These are phyloP conservation scores for Myriosclerotinia scirpicola DNA, from an alignment of 2,329 filamentous ascomycete species.

Conservation along the genomic window DNA sequence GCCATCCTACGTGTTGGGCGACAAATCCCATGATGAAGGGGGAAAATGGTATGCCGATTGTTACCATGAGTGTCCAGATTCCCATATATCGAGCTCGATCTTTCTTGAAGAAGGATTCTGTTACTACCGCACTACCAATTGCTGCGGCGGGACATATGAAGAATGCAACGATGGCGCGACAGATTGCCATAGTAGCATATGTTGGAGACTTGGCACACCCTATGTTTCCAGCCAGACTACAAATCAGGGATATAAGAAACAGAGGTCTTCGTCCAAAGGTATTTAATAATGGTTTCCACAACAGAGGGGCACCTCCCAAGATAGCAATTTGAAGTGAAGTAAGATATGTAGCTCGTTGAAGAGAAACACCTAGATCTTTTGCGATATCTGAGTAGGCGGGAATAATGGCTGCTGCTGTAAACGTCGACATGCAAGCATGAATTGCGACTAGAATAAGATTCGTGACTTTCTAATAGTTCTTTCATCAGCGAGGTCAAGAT, in stretches of 20 bases:
- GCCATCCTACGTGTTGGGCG: conserved; percentile 31
- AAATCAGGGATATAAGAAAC: conserved; percentile 48
- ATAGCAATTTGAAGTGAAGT: conserved; percentile 53
- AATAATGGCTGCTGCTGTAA: conserved; percentile 51
- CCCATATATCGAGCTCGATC: conserved; percentile 54
- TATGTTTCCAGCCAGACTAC: conserved; percentile 50
- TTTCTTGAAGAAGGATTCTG: conserved; percentile 56
- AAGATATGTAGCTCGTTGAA: conserved; percentile 50
- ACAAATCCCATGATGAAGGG: conserved; percentile 44
- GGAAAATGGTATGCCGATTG: conserved; percentile 29
- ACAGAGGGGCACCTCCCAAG: conserved; percentile 51
- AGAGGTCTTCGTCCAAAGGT: conserved; percentile 52
- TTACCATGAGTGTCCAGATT: conserved; percentile 48
- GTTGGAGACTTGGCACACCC: conserved; percentile 50
- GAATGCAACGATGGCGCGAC: conserved; percentile 51
- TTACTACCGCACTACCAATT: conserved; percentile 54
- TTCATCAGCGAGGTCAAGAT: not conserved
- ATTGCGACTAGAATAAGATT: conserved; percentile 53
- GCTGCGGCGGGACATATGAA: conserved; percentile 54
- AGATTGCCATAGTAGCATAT: conserved; percentile 50
- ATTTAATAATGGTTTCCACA: conserved; percentile 54
- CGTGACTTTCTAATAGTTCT: conserved; percentile 44
- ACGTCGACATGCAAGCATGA: conserved; percentile 54
- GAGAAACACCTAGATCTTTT: conserved; percentile 46
- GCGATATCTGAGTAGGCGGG: conserved; percentile 51